These are phyloP conservation scores for Mitragyna speciosa DNA, from an alignment of 257 asterid genomes.

Conservation along the genomic window DNA sequence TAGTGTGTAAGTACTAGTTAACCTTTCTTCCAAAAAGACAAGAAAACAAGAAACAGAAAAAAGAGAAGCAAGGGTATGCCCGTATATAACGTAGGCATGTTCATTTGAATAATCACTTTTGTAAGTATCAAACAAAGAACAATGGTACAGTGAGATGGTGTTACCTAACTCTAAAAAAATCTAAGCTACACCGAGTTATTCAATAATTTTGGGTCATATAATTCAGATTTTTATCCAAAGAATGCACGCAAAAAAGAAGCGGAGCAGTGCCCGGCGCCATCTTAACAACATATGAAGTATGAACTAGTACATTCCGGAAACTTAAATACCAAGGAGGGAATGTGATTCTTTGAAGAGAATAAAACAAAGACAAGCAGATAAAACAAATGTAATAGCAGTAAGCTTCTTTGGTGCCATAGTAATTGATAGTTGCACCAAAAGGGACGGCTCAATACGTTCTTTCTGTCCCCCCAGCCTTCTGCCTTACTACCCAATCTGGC, in stretches of 20 bases:
- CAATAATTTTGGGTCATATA: not conserved
- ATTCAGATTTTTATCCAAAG: not conserved
- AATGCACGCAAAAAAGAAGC: no score
- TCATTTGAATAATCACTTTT: not conserved
- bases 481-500: not conserved
- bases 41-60: no score
- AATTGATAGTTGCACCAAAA: conserved; percentile 21
- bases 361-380: conserved; percentile 12
- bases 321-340: not conserved
- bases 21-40: no score
- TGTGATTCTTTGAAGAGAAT: not conserved
- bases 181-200: no score
- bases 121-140: no score
- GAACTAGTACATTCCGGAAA: not conserved
- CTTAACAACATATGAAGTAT: not conserved
- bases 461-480: conserved; percentile 13
- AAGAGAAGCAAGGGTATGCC: no score
- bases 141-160: no score
- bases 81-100: not conserved
- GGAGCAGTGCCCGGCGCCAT: no score
- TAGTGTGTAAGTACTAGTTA: no score
- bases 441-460: conserved; percentile 37
- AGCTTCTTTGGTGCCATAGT: not conserved
- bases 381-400: conserved; percentile 13
- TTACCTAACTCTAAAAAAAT: no score